Conservation (phyloP, 225 moss, liverwort and hornwort genomes). For the Rhytidiadelphus loreus region DNA sequence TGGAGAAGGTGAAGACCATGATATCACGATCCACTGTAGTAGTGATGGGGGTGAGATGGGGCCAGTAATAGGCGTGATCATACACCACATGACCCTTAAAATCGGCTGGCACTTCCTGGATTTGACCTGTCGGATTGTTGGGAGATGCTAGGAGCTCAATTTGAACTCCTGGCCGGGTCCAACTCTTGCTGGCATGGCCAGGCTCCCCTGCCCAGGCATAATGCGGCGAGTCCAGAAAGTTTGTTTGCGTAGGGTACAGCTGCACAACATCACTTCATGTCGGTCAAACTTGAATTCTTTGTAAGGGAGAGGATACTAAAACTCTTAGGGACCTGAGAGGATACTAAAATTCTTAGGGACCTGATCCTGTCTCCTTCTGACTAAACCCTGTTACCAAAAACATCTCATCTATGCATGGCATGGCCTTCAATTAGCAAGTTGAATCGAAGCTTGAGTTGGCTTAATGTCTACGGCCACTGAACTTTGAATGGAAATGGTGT, state of each 20-base stretch:
- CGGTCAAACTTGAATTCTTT: background rate
- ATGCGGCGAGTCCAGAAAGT: background rate
- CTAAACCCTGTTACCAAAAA: background rate
- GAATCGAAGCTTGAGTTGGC: background rate
- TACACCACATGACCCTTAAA: slow-evolving; percentile 29
- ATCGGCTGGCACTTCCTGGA: slow-evolving; percentile 20
- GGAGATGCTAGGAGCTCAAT: slow-evolving; percentile 48
- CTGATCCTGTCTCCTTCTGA: background rate
- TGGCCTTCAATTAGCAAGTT: background rate
- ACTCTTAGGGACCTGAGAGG: background rate
- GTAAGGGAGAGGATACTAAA: background rate
- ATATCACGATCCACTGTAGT: slow-evolving; percentile 33
- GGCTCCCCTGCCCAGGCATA: slow-evolving; percentile 40
- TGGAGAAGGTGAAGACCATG: slow-evolving; percentile 60
- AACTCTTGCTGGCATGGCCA: background rate
- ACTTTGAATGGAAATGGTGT: background rate
- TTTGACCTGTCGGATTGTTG: slow-evolving; percentile 42
- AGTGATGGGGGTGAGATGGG: slow-evolving; percentile 39
- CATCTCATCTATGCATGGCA: background rate
- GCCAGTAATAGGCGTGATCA: slow-evolving; percentile 70
- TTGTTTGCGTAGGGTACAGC: slow-evolving; percentile 33
- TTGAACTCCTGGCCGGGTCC: background rate
- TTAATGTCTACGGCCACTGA: background rate
- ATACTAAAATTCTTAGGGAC: background rate
- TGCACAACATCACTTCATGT: slow-evolving; percentile 8